These are phyloP conservation scores for Fusarium heterosporum DNA, from an alignment of 2,329 filamentous ascomycete genomes.

Conservation along the genomic window DNA sequence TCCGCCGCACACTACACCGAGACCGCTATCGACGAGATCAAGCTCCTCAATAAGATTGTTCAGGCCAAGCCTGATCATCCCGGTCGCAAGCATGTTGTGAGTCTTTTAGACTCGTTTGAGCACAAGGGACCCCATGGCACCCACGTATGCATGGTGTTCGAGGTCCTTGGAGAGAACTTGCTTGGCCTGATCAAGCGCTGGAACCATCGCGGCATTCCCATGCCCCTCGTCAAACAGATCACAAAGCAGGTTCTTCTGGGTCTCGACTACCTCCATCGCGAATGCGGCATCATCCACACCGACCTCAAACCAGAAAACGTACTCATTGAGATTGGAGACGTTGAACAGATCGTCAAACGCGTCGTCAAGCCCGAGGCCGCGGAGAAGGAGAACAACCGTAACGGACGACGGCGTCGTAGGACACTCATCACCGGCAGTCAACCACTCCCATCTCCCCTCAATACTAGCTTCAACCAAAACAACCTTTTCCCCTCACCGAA, in stretches of 20 bases:
- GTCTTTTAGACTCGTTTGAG: conserved; percentile 94
- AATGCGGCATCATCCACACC: conserved; percentile 99
- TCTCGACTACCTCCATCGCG: conserved; percentile 94
- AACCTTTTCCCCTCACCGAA: conserved; percentile 75
- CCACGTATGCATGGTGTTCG: conserved; percentile 99
- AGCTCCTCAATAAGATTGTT: conserved; percentile 95
- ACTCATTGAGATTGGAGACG: conserved; percentile 97
- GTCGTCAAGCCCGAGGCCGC: conserved; percentile 84
- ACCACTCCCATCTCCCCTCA: conserved; percentile 92
- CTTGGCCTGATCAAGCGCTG: conserved; percentile 96
- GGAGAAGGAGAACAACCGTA: conserved; percentile 90
- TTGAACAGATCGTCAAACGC: conserved; percentile 97
- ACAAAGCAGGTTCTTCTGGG: conserved; percentile 97
- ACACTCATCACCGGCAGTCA: conserved; percentile 98
- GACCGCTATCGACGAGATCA: conserved; percentile 98
- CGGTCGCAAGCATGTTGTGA: conserved; percentile 94
- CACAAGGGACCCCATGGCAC: conserved; percentile 97
- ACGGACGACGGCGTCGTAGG: conserved; percentile 87
- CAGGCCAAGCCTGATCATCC: conserved; percentile 95
- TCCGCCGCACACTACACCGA: conserved; percentile 99
- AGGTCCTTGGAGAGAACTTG: conserved; percentile 95
- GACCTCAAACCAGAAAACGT: conserved; percentile 98
- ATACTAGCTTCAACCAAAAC: conserved; percentile 85
- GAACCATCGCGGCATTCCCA: conserved; percentile 97
- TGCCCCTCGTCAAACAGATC: conserved; percentile 97